phyloP scores from a whole-genome alignment of 2,329 filamentous ascomycete species.

The Phialocephala subalpina region DNA sequence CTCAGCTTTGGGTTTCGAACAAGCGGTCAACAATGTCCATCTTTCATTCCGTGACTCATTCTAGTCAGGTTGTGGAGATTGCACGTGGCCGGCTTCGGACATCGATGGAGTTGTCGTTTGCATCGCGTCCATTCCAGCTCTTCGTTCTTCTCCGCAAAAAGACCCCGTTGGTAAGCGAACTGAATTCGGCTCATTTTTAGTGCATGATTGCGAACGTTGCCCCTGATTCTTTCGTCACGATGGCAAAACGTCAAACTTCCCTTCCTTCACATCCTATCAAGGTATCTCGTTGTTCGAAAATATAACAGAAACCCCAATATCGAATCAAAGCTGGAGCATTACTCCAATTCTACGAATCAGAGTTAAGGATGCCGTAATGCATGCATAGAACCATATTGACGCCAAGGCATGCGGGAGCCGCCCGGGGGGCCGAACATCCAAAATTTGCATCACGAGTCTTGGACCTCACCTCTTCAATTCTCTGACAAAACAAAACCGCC shows the following conservation, averaged over 20 bases:
- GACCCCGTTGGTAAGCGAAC: background rate
- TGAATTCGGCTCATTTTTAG: slow-evolving; percentile 2
- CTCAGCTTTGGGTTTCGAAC: background rate
- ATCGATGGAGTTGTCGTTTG: background rate
- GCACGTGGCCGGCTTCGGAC: slow-evolving; percentile 10
- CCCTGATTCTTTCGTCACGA: background rate
- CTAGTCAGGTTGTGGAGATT: background rate
- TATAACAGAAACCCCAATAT: slow-evolving; percentile 7
- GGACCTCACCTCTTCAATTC: background rate
- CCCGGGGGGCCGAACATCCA: background rate
- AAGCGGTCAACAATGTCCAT: slow-evolving; percentile 1
- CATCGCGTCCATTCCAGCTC: background rate
- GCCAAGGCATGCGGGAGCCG: background rate
- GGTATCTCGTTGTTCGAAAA: background rate
- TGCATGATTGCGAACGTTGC: slow-evolving; percentile 3
- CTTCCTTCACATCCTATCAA: slow-evolving; percentile 8
- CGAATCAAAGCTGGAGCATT: background rate
- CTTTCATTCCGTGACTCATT: background rate
- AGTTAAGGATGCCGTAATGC: background rate
- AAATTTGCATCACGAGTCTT: background rate
- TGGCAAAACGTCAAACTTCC: slow-evolving; percentile 4
- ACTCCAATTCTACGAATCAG: background rate
- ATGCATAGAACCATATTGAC: background rate
- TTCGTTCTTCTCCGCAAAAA: background rate
- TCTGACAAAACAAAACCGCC: slow-evolving; percentile 9